Conservation (phyloP, 257 asterid species). For the Capsicum pubescens region DNA sequence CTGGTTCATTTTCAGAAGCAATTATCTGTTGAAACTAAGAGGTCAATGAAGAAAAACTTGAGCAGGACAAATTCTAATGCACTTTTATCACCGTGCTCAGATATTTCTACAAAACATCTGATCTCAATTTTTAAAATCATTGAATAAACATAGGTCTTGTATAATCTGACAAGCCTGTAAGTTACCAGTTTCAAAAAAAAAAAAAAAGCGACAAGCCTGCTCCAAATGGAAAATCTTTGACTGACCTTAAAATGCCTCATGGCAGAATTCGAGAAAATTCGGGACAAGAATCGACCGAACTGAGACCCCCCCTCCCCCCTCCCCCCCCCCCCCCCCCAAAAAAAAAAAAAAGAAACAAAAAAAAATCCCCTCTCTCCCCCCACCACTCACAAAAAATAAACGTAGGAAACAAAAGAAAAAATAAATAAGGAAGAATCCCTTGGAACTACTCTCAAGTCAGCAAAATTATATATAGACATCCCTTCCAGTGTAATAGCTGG, state of each 20-base stretch:
- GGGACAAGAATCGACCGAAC: background rate
- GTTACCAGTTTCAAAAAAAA: too few species aligned
- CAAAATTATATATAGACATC: background rate
- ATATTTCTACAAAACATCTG: background rate
- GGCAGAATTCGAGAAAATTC: conserved; percentile 7
- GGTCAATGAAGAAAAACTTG: conserved; percentile 33
- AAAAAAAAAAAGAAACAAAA: too few species aligned
- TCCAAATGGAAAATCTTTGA: conserved; percentile 3
- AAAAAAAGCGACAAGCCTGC: background rate
- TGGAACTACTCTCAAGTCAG: background rate
- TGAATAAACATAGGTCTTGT: background rate
- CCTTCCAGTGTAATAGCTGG: background rate
- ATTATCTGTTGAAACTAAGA: conserved; percentile 59
- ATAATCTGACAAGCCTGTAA: background rate
- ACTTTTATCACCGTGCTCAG: background rate
- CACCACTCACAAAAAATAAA: background rate
- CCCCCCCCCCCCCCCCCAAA: too few species aligned
- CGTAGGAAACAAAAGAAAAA: background rate
- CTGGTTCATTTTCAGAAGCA: conserved; percentile 89
- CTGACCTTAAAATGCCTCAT: background rate
- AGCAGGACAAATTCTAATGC: conserved; percentile 10
- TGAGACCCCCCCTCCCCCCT: background rate
- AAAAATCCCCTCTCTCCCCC: too few species aligned
- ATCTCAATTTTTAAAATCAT: conserved; percentile 10
- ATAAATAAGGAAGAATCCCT: background rate